Percentiles rank a stretch among this genome's conserved stretches.
Evolutionary conservation across 257 asterid species (phyloP).

Genomic region (Solanum sitiens): DNA sequence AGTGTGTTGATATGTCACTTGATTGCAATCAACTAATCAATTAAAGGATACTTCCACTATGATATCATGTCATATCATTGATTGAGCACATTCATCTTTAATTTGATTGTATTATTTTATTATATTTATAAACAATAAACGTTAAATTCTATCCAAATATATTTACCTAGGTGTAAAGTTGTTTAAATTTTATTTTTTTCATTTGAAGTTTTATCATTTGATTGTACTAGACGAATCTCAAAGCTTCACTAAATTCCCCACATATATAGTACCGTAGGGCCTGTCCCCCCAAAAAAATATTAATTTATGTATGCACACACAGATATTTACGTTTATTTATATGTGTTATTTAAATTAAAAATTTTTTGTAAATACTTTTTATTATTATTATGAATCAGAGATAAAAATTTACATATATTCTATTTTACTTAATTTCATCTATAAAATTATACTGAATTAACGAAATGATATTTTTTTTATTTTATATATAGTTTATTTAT

Average conservation of each 20-base stretch:
- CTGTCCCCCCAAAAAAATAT: too few relatives aligned
- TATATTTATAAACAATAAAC: accelerated
- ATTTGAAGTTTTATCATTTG: background rate
- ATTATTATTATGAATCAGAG: too few relatives aligned
- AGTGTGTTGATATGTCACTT: background rate
- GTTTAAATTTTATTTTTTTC: background rate
- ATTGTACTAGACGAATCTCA: background rate
- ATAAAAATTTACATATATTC: too few relatives aligned
- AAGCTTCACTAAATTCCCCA: background rate
- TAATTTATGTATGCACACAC: background rate
- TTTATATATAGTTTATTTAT: too few relatives aligned
- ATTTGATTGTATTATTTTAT: background rate
- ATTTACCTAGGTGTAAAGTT: background rate
- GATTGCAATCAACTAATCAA: background rate
- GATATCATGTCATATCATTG: background rate
- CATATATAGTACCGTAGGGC: background rate
- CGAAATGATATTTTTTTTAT: too few relatives aligned
- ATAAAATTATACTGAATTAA: too few relatives aligned
- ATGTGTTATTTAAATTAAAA: accelerated
- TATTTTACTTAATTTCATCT: too few relatives aligned
- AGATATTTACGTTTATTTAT: background rate
- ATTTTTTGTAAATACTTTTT: accelerated
- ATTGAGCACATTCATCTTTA: background rate
- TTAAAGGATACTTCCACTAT: background rate
- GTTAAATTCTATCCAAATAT: background rate